Evolutionary conservation across 352 stramenopile species (phyloP).

Genomic region (Globisporangium emineosum): DNA sequence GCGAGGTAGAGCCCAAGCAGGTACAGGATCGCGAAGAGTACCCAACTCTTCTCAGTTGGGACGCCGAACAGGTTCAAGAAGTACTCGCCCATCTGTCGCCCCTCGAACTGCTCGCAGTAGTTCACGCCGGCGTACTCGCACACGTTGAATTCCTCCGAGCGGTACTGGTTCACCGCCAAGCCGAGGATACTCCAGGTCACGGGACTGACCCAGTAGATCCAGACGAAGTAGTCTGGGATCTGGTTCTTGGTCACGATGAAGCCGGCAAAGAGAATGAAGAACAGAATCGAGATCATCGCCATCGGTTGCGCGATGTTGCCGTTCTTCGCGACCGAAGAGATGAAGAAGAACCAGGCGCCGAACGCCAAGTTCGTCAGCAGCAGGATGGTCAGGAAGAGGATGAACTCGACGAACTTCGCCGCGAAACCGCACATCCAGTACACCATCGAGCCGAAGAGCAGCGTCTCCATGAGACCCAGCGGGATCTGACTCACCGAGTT

Average conservation of each 20-base stretch:
- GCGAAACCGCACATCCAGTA: constrained; percentile 83
- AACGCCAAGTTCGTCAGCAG: constrained; percentile 37
- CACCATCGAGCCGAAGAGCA: constrained; percentile 72
- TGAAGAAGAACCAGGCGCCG: constrained; percentile 38
- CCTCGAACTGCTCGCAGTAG: constrained; percentile 23
- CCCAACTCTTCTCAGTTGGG: constrained; percentile 24
- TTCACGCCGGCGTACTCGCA: constrained; percentile 26
- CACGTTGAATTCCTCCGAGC: constrained; percentile 18
- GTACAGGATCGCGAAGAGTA: constrained; percentile 24
- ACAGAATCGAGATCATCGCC: constrained; percentile 25
- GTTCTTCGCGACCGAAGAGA: constrained; percentile 25
- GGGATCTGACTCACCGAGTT: constrained; percentile 30
- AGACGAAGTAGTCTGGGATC: constrained; percentile 39
- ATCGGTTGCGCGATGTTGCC: constrained; percentile 33
- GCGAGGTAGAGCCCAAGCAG: constrained; percentile 26
- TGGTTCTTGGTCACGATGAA: constrained; percentile 31
- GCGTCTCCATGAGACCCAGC: constrained; percentile 36
- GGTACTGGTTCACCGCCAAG: constrained; percentile 35
- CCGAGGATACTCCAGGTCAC: constrained; percentile 33
- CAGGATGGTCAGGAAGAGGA: constrained; percentile 36
- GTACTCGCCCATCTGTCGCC: constrained; percentile 34
- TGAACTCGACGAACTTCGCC: constrained; percentile 22
- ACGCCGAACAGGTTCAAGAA: constrained; percentile 26
- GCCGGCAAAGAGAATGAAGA: constrained; percentile 43
- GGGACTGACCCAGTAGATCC: constrained; percentile 53